A percentile compares a stretch with the other conserved stretches of the same genome.
These are phyloP conservation scores for Ganoderma leucocontextum DNA, from an alignment of 1,284 basidiomycete species.

Conservation along the genomic window DNA sequence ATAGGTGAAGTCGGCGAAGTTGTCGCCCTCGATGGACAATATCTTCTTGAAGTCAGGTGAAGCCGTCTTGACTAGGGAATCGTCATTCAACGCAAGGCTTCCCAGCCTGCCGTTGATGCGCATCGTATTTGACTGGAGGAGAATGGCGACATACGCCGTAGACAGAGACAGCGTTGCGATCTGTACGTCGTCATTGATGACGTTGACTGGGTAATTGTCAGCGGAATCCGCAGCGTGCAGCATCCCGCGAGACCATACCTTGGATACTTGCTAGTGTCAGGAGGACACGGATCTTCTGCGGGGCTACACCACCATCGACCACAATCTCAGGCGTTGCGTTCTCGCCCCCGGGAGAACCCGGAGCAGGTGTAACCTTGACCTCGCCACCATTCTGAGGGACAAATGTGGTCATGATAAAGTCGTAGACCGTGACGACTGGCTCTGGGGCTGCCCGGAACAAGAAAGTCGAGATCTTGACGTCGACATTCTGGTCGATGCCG, in stretches of 20 bases:
- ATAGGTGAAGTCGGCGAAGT: slow-evolving; percentile 95
- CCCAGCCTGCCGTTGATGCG: slow-evolving; percentile 88
- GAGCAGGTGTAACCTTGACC: slow-evolving; percentile 22
- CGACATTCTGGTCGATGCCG: slow-evolving; percentile 89
- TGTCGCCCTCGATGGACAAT: slow-evolving; percentile 93
- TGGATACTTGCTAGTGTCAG: slow-evolving; percentile 91
- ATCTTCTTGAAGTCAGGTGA: slow-evolving; percentile 86
- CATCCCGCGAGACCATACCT: slow-evolving; percentile 51
- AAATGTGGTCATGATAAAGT: slow-evolving; percentile 98
- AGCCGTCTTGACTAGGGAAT: slow-evolving; percentile 63
- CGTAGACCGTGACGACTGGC: slow-evolving; percentile 92
- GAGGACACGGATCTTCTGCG: slow-evolving; percentile 82
- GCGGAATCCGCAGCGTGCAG: not conserved
- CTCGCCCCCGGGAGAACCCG: slow-evolving; percentile 24
- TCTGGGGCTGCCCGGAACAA: slow-evolving; percentile 91
- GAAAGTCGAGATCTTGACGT: slow-evolving; percentile 93
- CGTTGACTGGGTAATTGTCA: slow-evolving; percentile 61
- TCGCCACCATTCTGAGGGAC: slow-evolving; percentile 59
- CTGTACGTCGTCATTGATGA: slow-evolving; percentile 79
- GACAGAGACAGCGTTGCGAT: slow-evolving; percentile 92
- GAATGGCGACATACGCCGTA: slow-evolving; percentile 88
- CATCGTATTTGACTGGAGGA: slow-evolving; percentile 81
- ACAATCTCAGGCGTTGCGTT: slow-evolving; percentile 22
- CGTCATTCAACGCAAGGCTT: slow-evolving; percentile 86
- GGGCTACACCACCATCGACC: slow-evolving; percentile 20